phyloP scores from a whole-genome alignment of 1,284 basidiomycete genomes.

The Xanthoconium separans region DNA sequence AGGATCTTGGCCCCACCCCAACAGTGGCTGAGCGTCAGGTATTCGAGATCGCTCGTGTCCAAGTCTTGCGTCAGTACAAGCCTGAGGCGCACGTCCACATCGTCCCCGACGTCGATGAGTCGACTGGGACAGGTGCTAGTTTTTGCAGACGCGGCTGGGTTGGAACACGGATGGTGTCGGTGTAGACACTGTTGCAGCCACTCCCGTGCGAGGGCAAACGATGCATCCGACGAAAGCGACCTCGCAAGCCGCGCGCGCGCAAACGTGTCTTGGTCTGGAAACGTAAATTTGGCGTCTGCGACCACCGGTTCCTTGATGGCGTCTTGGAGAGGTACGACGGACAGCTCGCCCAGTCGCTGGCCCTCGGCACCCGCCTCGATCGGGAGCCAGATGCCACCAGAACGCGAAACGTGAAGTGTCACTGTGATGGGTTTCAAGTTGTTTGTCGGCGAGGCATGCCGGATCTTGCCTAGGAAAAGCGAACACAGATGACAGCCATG shows the following conservation, averaged over 20 bases:
- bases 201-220: neutral
- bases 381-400: neutral
- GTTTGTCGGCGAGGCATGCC: neutral
- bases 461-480: neutral
- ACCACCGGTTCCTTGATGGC: neutral
- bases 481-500: neutral
- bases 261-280: neutral
- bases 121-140: neutral
- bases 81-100: neutral
- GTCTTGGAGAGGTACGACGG: neutral
- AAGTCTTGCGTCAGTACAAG: neutral
- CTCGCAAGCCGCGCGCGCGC: neutral
- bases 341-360: neutral
- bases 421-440: neutral
- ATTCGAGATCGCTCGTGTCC: neutral
- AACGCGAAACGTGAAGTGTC: neutral
- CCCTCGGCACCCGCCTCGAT: neutral
- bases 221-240: neutral
- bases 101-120: neutral
- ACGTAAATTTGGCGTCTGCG: neutral
- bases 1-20: neutral
- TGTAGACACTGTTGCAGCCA: neutral
- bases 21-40: conserved; percentile 1
- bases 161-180: neutral
- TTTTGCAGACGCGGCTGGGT: neutral